Evolutionary conservation across 2,329 filamentous ascomycete species (phyloP).

Genomic region (Sphaceloma murrayae): DNA sequence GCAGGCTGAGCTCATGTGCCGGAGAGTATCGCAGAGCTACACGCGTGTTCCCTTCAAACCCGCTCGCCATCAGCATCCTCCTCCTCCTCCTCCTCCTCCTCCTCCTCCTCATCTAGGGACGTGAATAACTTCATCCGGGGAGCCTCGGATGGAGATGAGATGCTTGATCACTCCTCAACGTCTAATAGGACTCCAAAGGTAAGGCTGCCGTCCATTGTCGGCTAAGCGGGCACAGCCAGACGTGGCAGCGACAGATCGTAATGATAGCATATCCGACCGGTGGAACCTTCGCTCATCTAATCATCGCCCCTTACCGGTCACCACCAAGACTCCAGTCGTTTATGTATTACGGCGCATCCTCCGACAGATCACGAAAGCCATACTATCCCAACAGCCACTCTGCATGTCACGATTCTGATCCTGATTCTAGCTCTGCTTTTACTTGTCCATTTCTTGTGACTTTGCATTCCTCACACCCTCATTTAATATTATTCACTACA

Average conservation of each 20-base stretch:
- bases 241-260: slow-evolving; percentile 2
- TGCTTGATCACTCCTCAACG: background rate
- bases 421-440: slow-evolving; percentile 14
- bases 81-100: background rate
- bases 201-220: background rate
- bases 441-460: slow-evolving; percentile 10
- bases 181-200: background rate
- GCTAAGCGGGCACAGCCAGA: slow-evolving; percentile 7
- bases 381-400: slow-evolving; percentile 8
- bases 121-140: too few species aligned
- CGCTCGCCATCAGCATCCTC: background rate
- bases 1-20: too few species aligned
- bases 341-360: slow-evolving; percentile 15
- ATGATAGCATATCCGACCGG: slow-evolving; percentile 11
- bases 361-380: background rate
- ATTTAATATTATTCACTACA: slow-evolving; percentile 15
- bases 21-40: too few species aligned
- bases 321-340: slow-evolving; percentile 11
- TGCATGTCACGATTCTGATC: slow-evolving; percentile 13
- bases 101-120: background rate
- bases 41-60: background rate
- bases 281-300: slow-evolving; percentile 14
- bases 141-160: slow-evolving; percentile 1
- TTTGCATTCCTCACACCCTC: slow-evolving; percentile 16
- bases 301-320: slow-evolving; percentile 16